A percentile compares a stretch with the other conserved stretches of the same genome.
phyloP scores from a whole-genome alignment of 371 early-diverging fungal genomes.

The Apophysomyces trapeziformis region DNA sequence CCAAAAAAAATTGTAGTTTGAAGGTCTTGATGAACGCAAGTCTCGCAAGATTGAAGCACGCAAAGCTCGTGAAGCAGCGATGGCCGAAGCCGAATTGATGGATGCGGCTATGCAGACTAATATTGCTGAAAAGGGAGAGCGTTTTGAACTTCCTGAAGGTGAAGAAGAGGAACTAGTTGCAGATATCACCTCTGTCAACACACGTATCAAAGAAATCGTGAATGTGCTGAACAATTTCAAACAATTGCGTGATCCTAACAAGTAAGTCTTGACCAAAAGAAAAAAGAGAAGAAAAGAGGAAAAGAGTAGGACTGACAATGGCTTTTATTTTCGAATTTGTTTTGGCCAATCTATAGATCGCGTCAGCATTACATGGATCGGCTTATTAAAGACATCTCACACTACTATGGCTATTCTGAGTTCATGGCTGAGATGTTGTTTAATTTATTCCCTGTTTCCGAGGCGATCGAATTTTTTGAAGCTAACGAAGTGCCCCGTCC shows the following conservation, averaged over 20 bases:
- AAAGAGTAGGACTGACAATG: no score
- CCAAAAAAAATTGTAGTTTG: slow-evolving; percentile 21
- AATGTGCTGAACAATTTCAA: slow-evolving; percentile 88
- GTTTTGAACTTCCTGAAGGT: slow-evolving; percentile 71
- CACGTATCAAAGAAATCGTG: slow-evolving; percentile 90
- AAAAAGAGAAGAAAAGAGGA: no score
- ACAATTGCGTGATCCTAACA: slow-evolving; percentile 75
- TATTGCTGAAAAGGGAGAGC: slow-evolving; percentile 71
- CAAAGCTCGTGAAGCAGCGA: slow-evolving; percentile 55
- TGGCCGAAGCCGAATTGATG: slow-evolving; percentile 71
- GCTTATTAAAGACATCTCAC: slow-evolving; percentile 84
- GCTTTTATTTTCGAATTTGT: no score
- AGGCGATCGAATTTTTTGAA: slow-evolving; percentile 98
- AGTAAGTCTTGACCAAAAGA: slow-evolving; percentile 29
- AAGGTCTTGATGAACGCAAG: slow-evolving; percentile 70
- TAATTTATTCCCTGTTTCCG: slow-evolving; percentile 88
- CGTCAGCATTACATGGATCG: slow-evolving; percentile 87
- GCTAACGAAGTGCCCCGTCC: slow-evolving; percentile 99
- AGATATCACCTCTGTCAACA: slow-evolving; percentile 70
- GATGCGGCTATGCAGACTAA: slow-evolving; percentile 81
- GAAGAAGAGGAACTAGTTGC: slow-evolving; percentile 73
- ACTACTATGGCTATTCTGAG: slow-evolving; percentile 96
- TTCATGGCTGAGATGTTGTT: slow-evolving; percentile 93
- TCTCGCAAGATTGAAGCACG: slow-evolving; percentile 72
- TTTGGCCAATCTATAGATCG: slow-evolving; percentile 43